Conservation (phyloP, 2,329 filamentous ascomycete species). For the Hypoxylon sp. region DNA sequence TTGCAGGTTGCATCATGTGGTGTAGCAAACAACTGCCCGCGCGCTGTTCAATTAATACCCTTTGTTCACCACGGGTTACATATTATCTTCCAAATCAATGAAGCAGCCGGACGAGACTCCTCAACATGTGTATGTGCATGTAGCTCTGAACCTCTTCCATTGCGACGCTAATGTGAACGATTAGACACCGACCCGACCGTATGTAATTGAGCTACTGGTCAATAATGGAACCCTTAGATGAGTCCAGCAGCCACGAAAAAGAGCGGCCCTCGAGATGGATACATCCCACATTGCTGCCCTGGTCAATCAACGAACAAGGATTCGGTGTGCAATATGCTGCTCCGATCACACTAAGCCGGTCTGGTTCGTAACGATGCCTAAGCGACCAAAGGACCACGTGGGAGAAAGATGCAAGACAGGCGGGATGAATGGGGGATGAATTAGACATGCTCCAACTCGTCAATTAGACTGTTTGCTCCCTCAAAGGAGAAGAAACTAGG, state of each 20-base stretch:
- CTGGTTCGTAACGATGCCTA: neutral
- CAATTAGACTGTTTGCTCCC: conserved; percentile 17
- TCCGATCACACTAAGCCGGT: neutral
- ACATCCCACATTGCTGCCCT: neutral
- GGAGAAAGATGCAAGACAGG: conserved; percentile 17
- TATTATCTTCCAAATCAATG: neutral
- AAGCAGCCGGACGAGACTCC: conserved; percentile 1
- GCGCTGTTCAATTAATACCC: conserved; percentile 16
- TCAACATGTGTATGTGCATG: neutral
- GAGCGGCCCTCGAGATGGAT: neutral
- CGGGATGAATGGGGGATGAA: conserved; percentile 2
- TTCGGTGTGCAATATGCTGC: neutral
- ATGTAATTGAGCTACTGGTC: neutral
- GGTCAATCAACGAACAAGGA: conserved; percentile 7
- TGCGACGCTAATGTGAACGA: neutral
- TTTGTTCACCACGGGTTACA: conserved; percentile 20
- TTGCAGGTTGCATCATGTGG: conserved; percentile 37
- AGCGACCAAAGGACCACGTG: conserved; percentile 18
- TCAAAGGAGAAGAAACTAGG: neutral
- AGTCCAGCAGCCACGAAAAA: neutral
- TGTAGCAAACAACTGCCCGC: conserved; percentile 43
- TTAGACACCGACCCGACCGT: neutral
- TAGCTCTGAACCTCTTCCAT: neutral
- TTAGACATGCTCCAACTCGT: neutral
- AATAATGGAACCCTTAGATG: neutral